Base-by-base conservation (phyloP, 306 rosid species). In the Begonia loranthoides region DNA sequence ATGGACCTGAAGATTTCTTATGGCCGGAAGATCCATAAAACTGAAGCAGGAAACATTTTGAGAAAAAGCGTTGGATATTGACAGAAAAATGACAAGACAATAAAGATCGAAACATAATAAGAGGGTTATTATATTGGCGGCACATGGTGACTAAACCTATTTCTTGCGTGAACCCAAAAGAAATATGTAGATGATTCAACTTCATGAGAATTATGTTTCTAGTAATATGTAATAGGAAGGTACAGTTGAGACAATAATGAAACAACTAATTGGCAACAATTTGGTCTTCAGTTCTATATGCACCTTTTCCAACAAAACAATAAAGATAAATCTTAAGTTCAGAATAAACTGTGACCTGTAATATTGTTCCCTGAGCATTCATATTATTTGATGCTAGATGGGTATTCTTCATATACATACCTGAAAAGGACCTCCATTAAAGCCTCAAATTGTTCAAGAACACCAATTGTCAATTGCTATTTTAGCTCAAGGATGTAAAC, bases 371-470 rank as follows among this genome's bases (percentile, higher is more conserved):
- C 56, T 76, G 95, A 43, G 68, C 79, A 13, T 70, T 66, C 69
- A 82, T 71, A 66, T 15, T 77, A 68, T 76, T 82, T 59, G 97
- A 79, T 38, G 87, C 39, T 9, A 66, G 41, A 2, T 79, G 82
- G 61, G 70, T 61, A 68, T 75, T 84, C 87, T 84, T 84, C 10
- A 56, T 55, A 64, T 79, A 88, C 73, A 73, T 61, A 56, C 76
- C 95, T 81, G 80, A 34, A 71, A 74, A 59, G 47, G 49, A 45
- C 36, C 17, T 45, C 46, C 16, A 33, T 55, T 57, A 57, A 67
- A 38, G 65, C 39, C 57, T 50, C 40, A 46, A 5, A 2, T 45
- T 14, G 46, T 41, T 34, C 43, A 68, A 49, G 36, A 38, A 62
- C 10, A 38, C 49, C 58, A 60, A 50, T 58, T 57, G 50, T 39